Percentiles rank a stretch among this genome's conserved stretches.
Evolutionary conservation across 306 rosid species (phyloP).

Genomic region (Rosa multiflora): DNA sequence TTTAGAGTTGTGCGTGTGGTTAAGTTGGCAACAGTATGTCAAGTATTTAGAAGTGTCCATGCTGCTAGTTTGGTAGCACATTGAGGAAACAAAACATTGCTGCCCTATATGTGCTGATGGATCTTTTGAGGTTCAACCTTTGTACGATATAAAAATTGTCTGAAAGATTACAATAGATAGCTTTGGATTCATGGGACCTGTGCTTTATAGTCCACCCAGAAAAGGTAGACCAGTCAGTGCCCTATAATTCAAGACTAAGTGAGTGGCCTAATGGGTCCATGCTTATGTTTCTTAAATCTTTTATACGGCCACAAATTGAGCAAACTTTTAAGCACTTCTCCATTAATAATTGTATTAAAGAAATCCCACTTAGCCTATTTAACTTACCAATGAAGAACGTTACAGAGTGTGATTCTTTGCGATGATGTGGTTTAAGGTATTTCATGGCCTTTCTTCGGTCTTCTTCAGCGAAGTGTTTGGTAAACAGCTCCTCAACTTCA

Average conservation of each 20-base stretch:
- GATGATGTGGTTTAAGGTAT: conserved; percentile 81
- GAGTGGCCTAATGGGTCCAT: conserved; percentile 58
- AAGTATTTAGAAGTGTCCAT: conserved; percentile 18
- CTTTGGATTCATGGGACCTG: conserved; percentile 38
- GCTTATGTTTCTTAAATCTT: conserved; percentile 31
- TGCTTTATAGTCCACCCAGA: conserved; percentile 43
- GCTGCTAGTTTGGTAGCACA: conserved; percentile 26
- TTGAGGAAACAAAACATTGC: conserved; percentile 32
- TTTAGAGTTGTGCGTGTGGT: background rate
- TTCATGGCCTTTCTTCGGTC: conserved; percentile 92
- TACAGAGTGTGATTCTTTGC: conserved; percentile 75
- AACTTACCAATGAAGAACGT: conserved; percentile 91
- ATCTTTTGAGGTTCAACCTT: conserved; percentile 33
- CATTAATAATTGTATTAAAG: conserved; percentile 28
- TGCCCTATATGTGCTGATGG: conserved; percentile 28
- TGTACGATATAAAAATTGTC: conserved; percentile 27
- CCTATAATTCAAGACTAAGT: conserved; percentile 28
- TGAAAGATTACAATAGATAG: conserved; percentile 26
- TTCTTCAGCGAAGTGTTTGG: conserved; percentile 64
- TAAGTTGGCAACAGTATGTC: background rate
- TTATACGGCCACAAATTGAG: conserved; percentile 45
- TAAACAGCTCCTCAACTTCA: conserved; percentile 84
- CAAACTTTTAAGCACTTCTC: conserved; percentile 34
- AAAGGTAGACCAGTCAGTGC: conserved; percentile 37
- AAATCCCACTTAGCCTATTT: background rate